Percentiles rank a stretch among this genome's conserved stretches.
phyloP scores from a whole-genome alignment of 1,284 basidiomycete species.

The Puccinia coronata region DNA sequence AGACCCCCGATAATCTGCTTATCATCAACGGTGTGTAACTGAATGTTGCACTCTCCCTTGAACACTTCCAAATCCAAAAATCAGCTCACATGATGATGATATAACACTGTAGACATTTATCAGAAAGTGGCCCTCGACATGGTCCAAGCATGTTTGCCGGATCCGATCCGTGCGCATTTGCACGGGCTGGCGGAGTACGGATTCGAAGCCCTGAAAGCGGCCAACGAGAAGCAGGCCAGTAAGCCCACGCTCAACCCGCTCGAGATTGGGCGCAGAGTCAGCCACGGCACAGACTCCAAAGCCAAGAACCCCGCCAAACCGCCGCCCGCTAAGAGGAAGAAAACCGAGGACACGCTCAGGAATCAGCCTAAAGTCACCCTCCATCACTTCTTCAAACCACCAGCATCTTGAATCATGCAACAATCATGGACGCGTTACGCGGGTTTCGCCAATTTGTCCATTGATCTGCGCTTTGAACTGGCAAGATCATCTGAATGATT shows the following conservation, averaged over 20 bases:
- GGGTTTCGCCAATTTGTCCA: too few relatives aligned
- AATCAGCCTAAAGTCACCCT: not conserved
- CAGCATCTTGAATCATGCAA: not conserved
- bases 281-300: not conserved
- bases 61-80: not conserved
- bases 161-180: not conserved
- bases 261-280: constrained; percentile 1
- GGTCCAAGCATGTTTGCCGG: constrained; percentile 8
- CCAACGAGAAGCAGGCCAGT: not conserved
- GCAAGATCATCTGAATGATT: too few relatives aligned
- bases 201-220: not conserved
- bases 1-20: not conserved
- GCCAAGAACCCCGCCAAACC: not conserved
- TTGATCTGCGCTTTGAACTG: too few relatives aligned
- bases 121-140: not conserved
- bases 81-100: not conserved
- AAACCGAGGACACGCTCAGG: not conserved
- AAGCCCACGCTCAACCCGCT: not conserved
- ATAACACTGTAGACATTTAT: constrained; percentile 4
- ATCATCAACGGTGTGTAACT: not conserved
- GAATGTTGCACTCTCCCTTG: not conserved
- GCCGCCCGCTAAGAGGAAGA: constrained; percentile 4
- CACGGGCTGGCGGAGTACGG: not conserved
- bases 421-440: not conserved
- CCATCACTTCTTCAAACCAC: not conserved